Conservation (phyloP, 2,329 filamentous ascomycete genomes). For the Ascochyta clinopodiicola region DNA sequence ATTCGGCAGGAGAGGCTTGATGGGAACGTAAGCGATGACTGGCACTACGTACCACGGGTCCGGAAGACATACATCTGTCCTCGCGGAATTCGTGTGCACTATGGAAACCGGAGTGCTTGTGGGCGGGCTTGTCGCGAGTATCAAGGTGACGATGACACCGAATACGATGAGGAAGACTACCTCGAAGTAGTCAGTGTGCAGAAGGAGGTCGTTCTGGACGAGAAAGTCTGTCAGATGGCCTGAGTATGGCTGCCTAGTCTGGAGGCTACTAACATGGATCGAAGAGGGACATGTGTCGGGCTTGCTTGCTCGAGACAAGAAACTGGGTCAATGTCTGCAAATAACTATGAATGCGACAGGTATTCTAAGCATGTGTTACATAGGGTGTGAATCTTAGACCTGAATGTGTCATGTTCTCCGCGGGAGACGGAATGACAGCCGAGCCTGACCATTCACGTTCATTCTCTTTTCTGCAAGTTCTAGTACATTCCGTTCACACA, state of each 20-base stretch:
- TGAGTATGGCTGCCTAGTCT: not conserved
- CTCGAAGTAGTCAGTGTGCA: slow-evolving; percentile 12
- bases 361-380: no score
- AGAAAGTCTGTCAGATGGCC: slow-evolving; percentile 5
- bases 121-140: slow-evolving; percentile 9
- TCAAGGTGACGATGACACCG: not conserved
- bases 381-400: no score
- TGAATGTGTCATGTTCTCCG: no score
- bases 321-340: no score
- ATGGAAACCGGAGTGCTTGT: slow-evolving; percentile 11
- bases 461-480: no score
- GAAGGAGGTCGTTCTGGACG: slow-evolving; percentile 17
- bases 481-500: no score
- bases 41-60: not conserved
- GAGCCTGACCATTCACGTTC: no score
- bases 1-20: not conserved
- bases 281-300: no score
- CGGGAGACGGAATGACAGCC: no score
- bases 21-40: not conserved
- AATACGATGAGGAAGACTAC: slow-evolving; percentile 21
- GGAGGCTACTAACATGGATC: no score
- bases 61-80: slow-evolving; percentile 25
- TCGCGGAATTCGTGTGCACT: slow-evolving; percentile 16
- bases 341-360: no score
- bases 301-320: no score